Evolutionary conservation across 2,329 filamentous ascomycete genomes (phyloP), one percentile per base, ranked within the genome.

Genomic region (Fusarium subtropicale): DNA sequence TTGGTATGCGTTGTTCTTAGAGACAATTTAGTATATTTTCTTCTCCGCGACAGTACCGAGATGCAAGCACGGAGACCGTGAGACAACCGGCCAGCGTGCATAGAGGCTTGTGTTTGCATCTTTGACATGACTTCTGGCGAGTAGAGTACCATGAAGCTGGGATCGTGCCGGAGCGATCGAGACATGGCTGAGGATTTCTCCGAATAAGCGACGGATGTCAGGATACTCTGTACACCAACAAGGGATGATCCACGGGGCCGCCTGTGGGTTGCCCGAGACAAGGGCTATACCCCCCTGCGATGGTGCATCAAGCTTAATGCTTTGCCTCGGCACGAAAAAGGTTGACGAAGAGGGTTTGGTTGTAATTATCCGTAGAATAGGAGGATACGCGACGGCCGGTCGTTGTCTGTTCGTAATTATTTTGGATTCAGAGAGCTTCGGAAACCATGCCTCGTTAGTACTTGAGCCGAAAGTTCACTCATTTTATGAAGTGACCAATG

Each of bases 151-250:
- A 36, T 26, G 34, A 52, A 69, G 42, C 55, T 36, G 52, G 47
- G 51, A 46, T 55, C 20, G 20, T 45, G 44, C 38, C 60, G 45
- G 60, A 66, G 56, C 60, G 48, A 47, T 60, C 61, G 60, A 71
- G 60, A 58, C 67, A 62, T 71, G 65, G 71, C 68, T 71, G 56
- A 69, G 57, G 53, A 71, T 68, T 56, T 71, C 65, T 73, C 65
- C 66, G 60, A 68, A 68, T 54, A 57, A 69, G 56, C 53, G 61
- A 73, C 52, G 46, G 39, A 68, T 68, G 51, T 50, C 38, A 59
- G 46, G 44, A 31, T 53, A 45, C 20, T 22, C 20, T 22, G 20
- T 22, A 22, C 20, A 22, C 20, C 58, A 64, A 39, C 60, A 39
- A 69, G 52, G 66, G 66, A 66, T 33, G 46, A 48, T 48, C 53